phyloP scores from a whole-genome alignment of 768 basidiomycete species.

The Guyanaporus albipodus region DNA sequence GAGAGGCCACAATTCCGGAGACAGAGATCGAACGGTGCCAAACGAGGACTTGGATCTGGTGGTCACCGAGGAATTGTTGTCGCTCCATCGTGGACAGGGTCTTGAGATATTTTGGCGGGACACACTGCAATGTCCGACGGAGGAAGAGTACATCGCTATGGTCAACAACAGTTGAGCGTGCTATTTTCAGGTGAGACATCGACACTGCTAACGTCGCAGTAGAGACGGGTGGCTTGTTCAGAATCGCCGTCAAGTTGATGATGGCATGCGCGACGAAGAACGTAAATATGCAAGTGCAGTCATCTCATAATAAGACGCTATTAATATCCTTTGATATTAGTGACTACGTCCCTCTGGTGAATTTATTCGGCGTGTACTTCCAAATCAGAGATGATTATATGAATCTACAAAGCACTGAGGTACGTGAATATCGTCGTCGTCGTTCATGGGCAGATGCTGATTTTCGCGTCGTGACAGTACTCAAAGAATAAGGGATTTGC shows the following conservation, averaged over 20 bases:
- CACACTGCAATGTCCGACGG: conserved; percentile 83
- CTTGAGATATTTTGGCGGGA: conserved; percentile 95
- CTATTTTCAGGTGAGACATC: conserved; percentile 58
- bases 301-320: not conserved
- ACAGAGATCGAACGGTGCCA: conserved; percentile 40
- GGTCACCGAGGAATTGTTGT: conserved; percentile 56
- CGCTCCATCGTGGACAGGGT: conserved; percentile 94
- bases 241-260: conserved; percentile 93
- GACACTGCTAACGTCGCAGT: conserved; percentile 2
- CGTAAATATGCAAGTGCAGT: conserved; percentile 45
- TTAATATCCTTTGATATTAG: conserved; percentile 34
- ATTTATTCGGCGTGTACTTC: conserved; percentile 91
- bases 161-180: conserved; percentile 81
- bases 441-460: not conserved
- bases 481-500: conserved; percentile 61
- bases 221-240: conserved; percentile 95
- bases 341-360: conserved; percentile 89
- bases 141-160: conserved; percentile 94
- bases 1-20: conserved; percentile 4
- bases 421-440: conserved; percentile 23
- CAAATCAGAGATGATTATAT: conserved; percentile 98
- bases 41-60: conserved; percentile 66
- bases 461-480: conserved; percentile 42
- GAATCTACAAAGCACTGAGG: conserved; percentile 87
- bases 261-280: conserved; percentile 81